A percentile compares a stretch with the other conserved stretches of the same genome.
These are phyloP conservation scores for Coemansia sp. DNA, from an alignment of 192 early-diverging fungal species.

Conservation along the genomic window DNA sequence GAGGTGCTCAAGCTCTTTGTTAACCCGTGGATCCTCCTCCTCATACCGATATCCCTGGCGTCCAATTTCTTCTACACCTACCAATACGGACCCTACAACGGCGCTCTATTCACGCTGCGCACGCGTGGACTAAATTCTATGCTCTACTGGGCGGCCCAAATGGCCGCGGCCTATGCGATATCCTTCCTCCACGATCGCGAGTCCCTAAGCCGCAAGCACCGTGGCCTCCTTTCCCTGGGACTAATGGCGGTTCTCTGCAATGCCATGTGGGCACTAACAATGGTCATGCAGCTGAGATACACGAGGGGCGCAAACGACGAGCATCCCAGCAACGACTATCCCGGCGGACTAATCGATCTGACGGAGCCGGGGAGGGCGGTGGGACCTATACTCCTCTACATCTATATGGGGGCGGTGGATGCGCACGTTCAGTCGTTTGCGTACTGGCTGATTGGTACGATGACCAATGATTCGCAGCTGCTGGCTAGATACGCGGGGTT, in stretches of 20 bases:
- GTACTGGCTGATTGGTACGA: conserved; percentile 81
- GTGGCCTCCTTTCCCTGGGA: conserved; percentile 12
- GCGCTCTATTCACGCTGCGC: conserved; percentile 64
- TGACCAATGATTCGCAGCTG: conserved; percentile 70
- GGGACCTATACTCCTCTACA: conserved; percentile 64
- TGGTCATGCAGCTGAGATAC: conserved; percentile 61
- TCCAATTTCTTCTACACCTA: conserved; percentile 82
- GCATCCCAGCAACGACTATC: conserved; percentile 15
- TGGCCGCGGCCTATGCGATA: conserved; percentile 63
- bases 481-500: conserved; percentile 72
- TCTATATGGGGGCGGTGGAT: conserved; percentile 70
- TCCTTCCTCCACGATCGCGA: conserved; percentile 47
- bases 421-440: conserved; percentile 70
- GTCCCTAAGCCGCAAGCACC: conserved; percentile 13
- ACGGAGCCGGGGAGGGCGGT: conserved; percentile 49
- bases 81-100: conserved; percentile 66
- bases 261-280: conserved; percentile 48
- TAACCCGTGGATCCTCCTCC: conserved; percentile 63
- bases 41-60: conserved; percentile 66
- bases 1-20: conserved; percentile 59
- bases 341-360: conserved; percentile 52
- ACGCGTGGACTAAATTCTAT: conserved; percentile 72
- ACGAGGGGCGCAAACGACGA: conserved; percentile 4
- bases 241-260: conserved; percentile 15
- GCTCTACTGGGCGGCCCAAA: conserved; percentile 77